Percentiles rank a stretch among this genome's conserved stretches.
phyloP scores from a whole-genome alignment of 177 flowering plant species.

The Vitis hybrid region DNA sequence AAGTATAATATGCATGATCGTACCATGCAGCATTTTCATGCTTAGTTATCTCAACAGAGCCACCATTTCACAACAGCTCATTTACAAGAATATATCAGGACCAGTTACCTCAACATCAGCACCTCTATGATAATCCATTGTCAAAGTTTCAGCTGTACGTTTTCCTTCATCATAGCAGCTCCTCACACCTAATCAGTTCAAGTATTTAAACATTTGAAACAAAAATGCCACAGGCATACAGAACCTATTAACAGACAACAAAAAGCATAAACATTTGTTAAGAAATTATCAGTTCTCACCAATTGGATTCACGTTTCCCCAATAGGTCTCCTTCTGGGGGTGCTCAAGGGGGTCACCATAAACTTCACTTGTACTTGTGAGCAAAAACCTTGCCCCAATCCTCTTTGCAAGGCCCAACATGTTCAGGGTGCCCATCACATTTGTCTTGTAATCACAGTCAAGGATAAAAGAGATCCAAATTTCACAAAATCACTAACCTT shows the following conservation, averaged over 20 bases:
- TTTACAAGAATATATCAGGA: background rate
- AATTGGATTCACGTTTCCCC: conserved; percentile 72
- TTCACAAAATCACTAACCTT: background rate
- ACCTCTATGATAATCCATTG: conserved; percentile 91
- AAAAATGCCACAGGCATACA: background rate
- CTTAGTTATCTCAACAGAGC: background rate
- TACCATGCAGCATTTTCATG: background rate
- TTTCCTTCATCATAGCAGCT: conserved; percentile 95
- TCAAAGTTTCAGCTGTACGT: conserved; percentile 79
- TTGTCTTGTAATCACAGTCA: conserved; percentile 58
- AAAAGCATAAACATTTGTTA: background rate
- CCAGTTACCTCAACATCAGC: conserved; percentile 68
- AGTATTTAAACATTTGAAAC: background rate
- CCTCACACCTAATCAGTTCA: conserved; percentile 59
- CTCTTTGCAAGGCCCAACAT: conserved; percentile 74
- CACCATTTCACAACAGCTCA: background rate
- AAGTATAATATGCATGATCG: background rate
- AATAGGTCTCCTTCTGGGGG: conserved; percentile 68
- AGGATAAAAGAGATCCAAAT: conserved; percentile 27
- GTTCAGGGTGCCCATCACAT: conserved; percentile 70
- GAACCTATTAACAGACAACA: conserved; percentile 5
- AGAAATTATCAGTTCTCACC: conserved; percentile 22
- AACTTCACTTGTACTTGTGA: conserved; percentile 69
- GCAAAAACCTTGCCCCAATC: conserved; percentile 58
- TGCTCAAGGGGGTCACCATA: conserved; percentile 73